A percentile compares a stretch with the other conserved stretches of the same genome.
Evolutionary conservation across 768 basidiomycete genomes (phyloP).

Genomic region (Postia placenta): DNA sequence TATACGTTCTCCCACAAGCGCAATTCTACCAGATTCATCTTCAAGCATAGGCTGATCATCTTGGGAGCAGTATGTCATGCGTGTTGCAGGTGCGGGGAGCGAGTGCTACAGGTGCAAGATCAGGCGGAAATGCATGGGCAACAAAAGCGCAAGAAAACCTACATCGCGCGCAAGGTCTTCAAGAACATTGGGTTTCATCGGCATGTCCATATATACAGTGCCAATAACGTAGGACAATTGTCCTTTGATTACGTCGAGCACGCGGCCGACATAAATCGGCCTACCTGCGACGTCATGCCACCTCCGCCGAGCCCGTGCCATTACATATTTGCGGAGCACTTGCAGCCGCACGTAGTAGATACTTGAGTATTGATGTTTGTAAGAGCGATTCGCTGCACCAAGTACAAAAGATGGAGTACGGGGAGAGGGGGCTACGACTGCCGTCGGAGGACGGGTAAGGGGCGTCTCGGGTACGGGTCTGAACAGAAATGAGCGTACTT

Average conservation of each 20-base stretch:
- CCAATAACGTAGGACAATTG: constrained; percentile 88
- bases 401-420: constrained; percentile 37
- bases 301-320: constrained; percentile 38
- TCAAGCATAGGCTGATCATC: constrained; percentile 87
- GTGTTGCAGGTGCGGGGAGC: constrained; percentile 77
- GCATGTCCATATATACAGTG: constrained; percentile 99
- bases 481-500: not conserved
- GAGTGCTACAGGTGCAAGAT: constrained; percentile 59
- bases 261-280: constrained; percentile 68
- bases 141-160: constrained; percentile 25
- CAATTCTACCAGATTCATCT: constrained; percentile 92
- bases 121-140: constrained; percentile 1
- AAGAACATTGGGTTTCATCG: constrained; percentile 95
- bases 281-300: constrained; percentile 46
- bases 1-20: constrained; percentile 73
- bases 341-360: constrained; percentile 61
- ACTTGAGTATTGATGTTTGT: constrained; percentile 67
- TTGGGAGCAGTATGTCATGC: constrained; percentile 65
- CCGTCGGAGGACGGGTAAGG: constrained; percentile 24
- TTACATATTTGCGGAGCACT: constrained; percentile 41
- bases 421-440: constrained; percentile 22
- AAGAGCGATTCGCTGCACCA: constrained; percentile 40
- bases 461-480: constrained; percentile 20
- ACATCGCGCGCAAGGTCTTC: constrained; percentile 94
- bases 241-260: constrained; percentile 83